Evolutionary conservation across 108 stramenopile genomes (phyloP).

Genomic region (Cyclotella cryptica): DNA sequence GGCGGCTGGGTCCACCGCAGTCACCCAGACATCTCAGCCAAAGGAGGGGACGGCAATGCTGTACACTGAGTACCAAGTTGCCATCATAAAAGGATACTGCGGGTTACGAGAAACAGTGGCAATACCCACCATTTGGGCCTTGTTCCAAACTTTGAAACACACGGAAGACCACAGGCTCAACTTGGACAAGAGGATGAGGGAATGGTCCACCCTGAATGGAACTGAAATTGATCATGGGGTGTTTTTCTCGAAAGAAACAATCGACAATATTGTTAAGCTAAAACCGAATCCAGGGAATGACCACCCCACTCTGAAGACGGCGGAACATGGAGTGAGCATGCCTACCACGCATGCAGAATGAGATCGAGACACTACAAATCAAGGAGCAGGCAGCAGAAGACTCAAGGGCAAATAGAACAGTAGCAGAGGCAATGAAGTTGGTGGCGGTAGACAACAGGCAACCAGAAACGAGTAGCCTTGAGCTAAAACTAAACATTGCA

Average conservation of each 20-base stretch:
- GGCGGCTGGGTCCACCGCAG: neutral
- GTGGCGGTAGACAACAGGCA: neutral
- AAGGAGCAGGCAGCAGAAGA: slow-evolving; percentile 6
- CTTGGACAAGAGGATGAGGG: neutral
- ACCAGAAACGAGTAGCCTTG: neutral
- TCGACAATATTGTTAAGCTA: slow-evolving; percentile 21
- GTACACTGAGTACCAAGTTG: neutral
- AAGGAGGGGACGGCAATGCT: neutral
- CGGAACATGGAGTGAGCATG: no score
- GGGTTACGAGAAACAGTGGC: neutral
- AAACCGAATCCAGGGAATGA: no score
- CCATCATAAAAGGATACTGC: neutral
- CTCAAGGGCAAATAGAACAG: slow-evolving; percentile 2
- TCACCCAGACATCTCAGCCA: neutral
- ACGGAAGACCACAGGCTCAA: no score
- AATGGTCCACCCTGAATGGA: neutral
- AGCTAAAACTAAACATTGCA: neutral
- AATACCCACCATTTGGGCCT: neutral
- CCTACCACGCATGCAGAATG: neutral
- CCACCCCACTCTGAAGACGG: no score
- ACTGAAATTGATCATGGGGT: slow-evolving; percentile 14
- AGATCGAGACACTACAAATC: slow-evolving; percentile 1
- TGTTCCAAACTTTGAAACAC: no score
- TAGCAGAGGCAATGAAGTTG: slow-evolving; percentile 12
- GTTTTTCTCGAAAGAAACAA: no score